Conservation (phyloP, 2,329 filamentous ascomycete genomes). For the Aspergillus carbonarius region DNA sequence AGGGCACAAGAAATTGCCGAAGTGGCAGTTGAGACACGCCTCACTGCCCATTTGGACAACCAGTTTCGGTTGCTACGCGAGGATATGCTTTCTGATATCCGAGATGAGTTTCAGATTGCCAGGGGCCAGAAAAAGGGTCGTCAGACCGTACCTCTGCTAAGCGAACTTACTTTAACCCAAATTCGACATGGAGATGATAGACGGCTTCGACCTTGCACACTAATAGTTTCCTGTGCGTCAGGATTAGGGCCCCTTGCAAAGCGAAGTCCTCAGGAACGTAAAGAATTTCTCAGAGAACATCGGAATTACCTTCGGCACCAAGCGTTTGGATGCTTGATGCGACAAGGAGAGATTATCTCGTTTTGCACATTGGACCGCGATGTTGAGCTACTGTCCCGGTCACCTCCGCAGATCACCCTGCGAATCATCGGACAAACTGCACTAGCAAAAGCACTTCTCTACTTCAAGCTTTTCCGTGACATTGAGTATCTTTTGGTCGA, state of each 20-base stretch:
- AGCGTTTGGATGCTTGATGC: conserved; percentile 62
- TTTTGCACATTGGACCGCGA: conserved; percentile 62
- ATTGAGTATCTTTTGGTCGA: conserved; percentile 60
- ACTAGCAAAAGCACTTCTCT: conserved; percentile 49
- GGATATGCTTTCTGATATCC: conserved; percentile 67
- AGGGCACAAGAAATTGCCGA: conserved; percentile 52
- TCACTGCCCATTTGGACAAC: conserved; percentile 62
- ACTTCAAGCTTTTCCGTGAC: conserved; percentile 36
- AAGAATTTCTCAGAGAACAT: conserved; percentile 49
- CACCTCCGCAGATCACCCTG: conserved; percentile 52
- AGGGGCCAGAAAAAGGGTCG: conserved; percentile 51
- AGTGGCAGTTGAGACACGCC: conserved; percentile 36
- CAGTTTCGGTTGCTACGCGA: conserved; percentile 71
- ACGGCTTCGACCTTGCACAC: not conserved
- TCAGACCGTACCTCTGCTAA: conserved; percentile 25
- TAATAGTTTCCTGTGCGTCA: not conserved
- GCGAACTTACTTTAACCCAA: not conserved
- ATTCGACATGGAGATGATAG: not conserved
- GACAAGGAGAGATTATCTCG: conserved; percentile 52
- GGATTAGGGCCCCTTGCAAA: conserved; percentile 16
- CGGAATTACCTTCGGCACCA: conserved; percentile 57
- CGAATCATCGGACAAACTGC: conserved; percentile 51
- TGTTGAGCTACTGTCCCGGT: conserved; percentile 41
- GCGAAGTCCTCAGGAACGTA: conserved; percentile 30
- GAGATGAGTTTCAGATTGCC: conserved; percentile 58